phyloP scores from a whole-genome alignment of 78 protist species.

The Creolimax fragrantissima region DNA sequence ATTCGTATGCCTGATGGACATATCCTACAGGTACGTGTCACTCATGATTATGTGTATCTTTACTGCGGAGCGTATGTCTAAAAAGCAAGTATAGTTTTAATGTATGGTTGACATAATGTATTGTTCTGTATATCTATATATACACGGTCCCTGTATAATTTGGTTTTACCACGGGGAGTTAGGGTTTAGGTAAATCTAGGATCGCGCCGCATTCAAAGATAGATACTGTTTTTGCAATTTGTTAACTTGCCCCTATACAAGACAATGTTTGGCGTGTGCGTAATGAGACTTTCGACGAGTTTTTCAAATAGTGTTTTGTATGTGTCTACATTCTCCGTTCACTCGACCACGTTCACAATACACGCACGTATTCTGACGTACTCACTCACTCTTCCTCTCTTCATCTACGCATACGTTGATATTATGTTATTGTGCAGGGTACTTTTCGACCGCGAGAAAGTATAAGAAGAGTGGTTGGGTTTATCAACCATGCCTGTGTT shows the following conservation, averaged over 20 bases:
- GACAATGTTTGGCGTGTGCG: not conserved
- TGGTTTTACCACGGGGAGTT: not conserved
- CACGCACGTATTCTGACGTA: not conserved
- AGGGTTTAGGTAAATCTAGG: not conserved
- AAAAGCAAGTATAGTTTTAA: not conserved
- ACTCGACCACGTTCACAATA: not conserved
- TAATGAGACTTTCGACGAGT: not conserved
- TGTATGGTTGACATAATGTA: not conserved
- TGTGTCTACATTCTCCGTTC: not conserved
- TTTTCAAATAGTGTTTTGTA: not conserved
- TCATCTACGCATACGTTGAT: not conserved
- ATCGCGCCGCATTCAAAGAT: no score
- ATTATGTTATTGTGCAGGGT: not conserved
- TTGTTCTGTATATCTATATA: not conserved
- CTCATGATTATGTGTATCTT: no score
- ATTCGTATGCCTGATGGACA: not conserved
- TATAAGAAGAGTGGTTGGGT: not conserved
- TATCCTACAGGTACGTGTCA: not conserved
- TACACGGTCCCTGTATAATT: not conserved
- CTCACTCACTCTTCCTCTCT: not conserved
- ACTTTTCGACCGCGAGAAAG: not conserved
- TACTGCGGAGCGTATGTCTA: not conserved
- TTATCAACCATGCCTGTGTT: not conserved
- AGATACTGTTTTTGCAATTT: no score
- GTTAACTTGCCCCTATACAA: no score